A percentile compares a stretch with the other conserved stretches of the same genome.
phyloP scores from a whole-genome alignment of 257 asterid species.

The Nicotiana tomentosiformis region DNA sequence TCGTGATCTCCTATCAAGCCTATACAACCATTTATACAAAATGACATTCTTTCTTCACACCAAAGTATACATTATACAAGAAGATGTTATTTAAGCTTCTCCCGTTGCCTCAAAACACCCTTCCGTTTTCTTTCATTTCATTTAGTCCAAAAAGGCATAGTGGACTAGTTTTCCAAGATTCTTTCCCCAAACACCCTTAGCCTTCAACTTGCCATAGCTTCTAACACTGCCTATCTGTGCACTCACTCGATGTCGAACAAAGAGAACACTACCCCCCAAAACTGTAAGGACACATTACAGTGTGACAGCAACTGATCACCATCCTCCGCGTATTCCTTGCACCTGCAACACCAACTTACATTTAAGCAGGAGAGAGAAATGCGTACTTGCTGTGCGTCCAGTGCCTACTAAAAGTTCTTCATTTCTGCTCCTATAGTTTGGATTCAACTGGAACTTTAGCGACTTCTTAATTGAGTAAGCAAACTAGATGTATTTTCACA shows the following conservation, averaged over 20 bases:
- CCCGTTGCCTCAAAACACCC: not conserved
- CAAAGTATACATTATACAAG: not conserved
- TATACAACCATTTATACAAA: not conserved
- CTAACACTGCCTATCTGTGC: not conserved
- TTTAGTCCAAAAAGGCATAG: not conserved
- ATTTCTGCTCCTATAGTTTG: not conserved
- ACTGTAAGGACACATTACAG: not conserved
- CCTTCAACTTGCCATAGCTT: not conserved
- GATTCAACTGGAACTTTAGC: not conserved
- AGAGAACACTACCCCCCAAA: not conserved
- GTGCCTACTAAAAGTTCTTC: not conserved
- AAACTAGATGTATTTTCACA: not conserved
- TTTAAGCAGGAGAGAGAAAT: not conserved
- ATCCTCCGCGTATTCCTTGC: not conserved
- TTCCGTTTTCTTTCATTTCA: not conserved
- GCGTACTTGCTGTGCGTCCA: not conserved
- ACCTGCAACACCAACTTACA: not conserved
- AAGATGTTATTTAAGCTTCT: not conserved
- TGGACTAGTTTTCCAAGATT: not conserved
- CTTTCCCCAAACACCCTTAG: not conserved
- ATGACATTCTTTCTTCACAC: not conserved
- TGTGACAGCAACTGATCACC: not conserved
- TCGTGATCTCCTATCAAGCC: not conserved
- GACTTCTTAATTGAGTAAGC: not conserved
- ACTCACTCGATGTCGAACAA: not conserved